Evolutionary conservation across 2,329 filamentous ascomycete species (phyloP).

Genomic region (Neurospora sp.): DNA sequence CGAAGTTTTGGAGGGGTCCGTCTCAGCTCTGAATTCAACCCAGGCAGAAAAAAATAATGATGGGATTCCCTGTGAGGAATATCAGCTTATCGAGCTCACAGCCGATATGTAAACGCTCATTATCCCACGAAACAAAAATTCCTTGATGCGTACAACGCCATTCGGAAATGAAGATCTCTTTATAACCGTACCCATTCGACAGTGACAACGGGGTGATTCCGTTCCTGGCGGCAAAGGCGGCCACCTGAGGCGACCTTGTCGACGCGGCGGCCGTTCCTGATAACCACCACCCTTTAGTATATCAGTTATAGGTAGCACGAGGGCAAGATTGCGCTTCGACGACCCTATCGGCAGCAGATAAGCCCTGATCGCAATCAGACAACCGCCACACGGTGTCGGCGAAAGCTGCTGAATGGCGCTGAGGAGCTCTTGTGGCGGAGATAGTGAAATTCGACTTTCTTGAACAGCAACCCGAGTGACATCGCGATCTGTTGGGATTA

Average conservation of each 20-base stretch:
- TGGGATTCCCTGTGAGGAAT: neutral
- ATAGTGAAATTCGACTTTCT: neutral
- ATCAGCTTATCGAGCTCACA: neutral
- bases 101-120: neutral
- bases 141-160: neutral
- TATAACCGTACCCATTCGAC: neutral
- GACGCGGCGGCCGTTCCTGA: neutral
- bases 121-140: neutral
- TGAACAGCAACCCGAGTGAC: neutral
- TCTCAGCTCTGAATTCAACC: neutral
- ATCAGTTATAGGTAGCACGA: neutral
- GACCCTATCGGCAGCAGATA: neutral
- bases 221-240: neutral
- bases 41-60: neutral
- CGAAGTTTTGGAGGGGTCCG: too few species aligned
- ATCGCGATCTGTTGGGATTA: neutral
- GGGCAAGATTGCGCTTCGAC: neutral
- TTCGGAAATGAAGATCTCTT: neutral
- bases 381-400: neutral
- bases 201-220: neutral
- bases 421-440: neutral
- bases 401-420: neutral
- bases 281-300: neutral
- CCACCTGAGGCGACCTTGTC: neutral
- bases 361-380: neutral